Base-by-base conservation (phyloP, 164 flowering plant species). In the Chimonanthus salicifolius region DNA sequence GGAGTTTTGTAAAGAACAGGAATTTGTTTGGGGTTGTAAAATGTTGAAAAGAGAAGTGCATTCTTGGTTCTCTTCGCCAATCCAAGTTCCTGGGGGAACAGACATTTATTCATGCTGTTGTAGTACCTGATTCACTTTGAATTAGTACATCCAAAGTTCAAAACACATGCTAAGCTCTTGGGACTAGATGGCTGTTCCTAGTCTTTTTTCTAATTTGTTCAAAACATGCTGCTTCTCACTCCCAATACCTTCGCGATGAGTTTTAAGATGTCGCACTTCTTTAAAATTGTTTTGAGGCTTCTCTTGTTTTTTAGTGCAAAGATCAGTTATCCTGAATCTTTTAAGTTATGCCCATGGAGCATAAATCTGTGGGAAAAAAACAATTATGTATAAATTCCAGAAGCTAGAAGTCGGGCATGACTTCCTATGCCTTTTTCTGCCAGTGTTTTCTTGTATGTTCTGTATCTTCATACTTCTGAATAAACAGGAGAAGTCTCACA, bases 171-270 rank as follows among this genome's bases (percentile, higher is more conserved):
- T 54, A 54, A 54, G 16, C 60, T n/a, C 2, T 3, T 33, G 9
- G 16, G 4, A 54, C 16, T 13, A 3, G 11, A 4, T 66, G 16
- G 47, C 4, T 66, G 6, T 43, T 16, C 20, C 7, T 66, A 45
- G 3, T 54, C 60, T 54, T 10, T 5, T 54, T 11, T 63, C 4
- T 58, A 13, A 13, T n/a, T 58, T 58, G 20, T 62, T 62, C n/a
- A 89, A 89, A 77, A 87, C 80, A 58, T 0, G 99, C 99, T n/a
- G 98, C 99, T 44, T 91, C 99, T 71, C 95, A 94, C 77, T 94
- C 99, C 49, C 91, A 90, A 72, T 91, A 88, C 79, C 78, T 78
- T 4, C 85, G 82, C 0, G 87, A 86, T 51, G 92, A 88, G 50
- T 80, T 85, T 21, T 87, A 73, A 85, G 60, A 54, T 11, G 15